A percentile compares a stretch with the other conserved stretches of the same genome.
Evolutionary conservation across 176 grass and related monocot genomes (phyloP).

Genomic region (Aegilops longissima): DNA sequence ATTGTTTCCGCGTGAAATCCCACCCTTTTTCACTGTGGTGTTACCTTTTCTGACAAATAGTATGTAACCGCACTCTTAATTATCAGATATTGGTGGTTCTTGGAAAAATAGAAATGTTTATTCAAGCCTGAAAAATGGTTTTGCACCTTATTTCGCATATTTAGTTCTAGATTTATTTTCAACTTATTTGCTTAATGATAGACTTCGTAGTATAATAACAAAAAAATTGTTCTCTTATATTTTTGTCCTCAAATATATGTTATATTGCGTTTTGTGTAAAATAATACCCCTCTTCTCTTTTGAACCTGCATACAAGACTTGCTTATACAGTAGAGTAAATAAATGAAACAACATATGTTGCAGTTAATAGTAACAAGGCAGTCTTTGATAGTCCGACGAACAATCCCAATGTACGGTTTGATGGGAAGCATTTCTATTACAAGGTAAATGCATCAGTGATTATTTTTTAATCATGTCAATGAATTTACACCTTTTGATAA

Average conservation of each 20-base stretch:
- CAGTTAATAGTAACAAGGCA: conserved; percentile 52
- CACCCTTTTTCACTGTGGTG: no score
- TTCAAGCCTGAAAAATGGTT: background rate
- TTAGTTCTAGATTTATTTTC: background rate
- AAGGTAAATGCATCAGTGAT: conserved; percentile 45
- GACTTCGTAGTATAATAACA: background rate
- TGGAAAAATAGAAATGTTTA: background rate
- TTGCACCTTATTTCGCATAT: background rate
- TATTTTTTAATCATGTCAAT: background rate
- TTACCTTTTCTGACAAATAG: background rate
- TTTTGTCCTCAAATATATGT: background rate
- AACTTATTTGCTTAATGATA: background rate
- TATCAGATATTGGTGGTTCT: background rate
- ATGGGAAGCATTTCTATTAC: conserved; percentile 58
- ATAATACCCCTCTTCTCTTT: conserved; percentile 11
- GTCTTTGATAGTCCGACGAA: conserved; percentile 65
- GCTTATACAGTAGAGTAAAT: conserved; percentile 55
- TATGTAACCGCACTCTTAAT: background rate
- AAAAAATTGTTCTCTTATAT: background rate
- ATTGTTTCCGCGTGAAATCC: no score
- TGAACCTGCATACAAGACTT: conserved; percentile 50
- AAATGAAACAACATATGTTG: conserved; percentile 41
- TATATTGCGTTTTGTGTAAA: background rate
- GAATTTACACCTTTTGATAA: no score
- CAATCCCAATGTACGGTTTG: conserved; percentile 62